A percentile compares a stretch with the other conserved stretches of the same genome.
These are phyloP conservation scores for Syzygium malaccense DNA, from an alignment of 441 rosid species.

Conservation along the genomic window DNA sequence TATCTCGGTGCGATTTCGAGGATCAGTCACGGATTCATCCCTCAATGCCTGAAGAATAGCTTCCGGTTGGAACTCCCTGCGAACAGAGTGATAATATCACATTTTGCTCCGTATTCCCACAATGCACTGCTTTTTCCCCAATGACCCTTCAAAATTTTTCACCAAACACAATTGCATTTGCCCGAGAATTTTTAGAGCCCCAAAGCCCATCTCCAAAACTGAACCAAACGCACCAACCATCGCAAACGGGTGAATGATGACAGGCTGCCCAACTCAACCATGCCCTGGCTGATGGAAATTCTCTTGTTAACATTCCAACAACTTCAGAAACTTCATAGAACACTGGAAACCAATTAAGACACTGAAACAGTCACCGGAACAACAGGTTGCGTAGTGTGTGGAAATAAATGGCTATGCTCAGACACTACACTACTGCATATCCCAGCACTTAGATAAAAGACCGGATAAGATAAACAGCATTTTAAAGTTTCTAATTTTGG, in stretches of 20 bases:
- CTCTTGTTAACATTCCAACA: neutral
- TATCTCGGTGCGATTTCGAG: conserved; percentile 48
- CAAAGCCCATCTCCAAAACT: neutral
- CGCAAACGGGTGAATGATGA: neutral
- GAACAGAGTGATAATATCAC: neutral
- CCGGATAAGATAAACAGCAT: neutral
- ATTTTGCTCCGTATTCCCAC: neutral
- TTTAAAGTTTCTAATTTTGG: neutral
- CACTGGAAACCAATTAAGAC: neutral
- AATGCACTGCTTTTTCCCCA: neutral
- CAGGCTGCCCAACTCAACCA: neutral
- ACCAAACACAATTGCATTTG: neutral
- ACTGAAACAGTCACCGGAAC: neutral
- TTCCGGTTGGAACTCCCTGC: conserved; percentile 39
- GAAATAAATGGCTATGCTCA: neutral
- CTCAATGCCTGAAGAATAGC: conserved; percentile 48
- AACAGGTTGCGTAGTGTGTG: neutral
- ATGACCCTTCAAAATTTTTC: neutral
- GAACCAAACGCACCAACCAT: neutral
- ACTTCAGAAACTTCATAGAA: neutral
- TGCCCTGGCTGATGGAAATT: neutral
- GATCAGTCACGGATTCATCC: conserved; percentile 58
- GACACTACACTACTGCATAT: neutral
- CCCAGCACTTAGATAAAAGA: neutral
- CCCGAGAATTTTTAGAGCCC: neutral